phyloP scores from a whole-genome alignment of 1,284 basidiomycete species.

The Jaminaea rosea region DNA sequence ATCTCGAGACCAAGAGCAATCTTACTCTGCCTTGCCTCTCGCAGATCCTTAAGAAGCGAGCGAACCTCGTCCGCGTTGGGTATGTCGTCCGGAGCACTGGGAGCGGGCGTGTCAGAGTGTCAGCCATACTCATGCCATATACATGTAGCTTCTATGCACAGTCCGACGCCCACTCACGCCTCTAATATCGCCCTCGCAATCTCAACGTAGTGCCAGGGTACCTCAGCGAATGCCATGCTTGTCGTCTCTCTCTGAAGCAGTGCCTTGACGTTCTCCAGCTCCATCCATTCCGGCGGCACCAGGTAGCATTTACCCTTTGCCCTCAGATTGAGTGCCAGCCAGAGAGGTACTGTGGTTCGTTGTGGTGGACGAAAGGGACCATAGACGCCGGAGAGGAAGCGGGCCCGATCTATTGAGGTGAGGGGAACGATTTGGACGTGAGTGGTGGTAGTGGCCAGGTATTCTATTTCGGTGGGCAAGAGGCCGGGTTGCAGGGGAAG shows the following conservation, averaged over 20 bases:
- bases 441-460: conserved; percentile 23
- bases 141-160: background rate
- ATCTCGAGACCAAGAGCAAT: conserved; percentile 66
- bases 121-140: background rate
- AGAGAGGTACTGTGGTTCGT: conserved; percentile 73
- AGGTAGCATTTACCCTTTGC: conserved; percentile 87
- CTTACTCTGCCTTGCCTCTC: conserved; percentile 88
- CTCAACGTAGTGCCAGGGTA: conserved; percentile 70
- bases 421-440: conserved; percentile 34
- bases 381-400: conserved; percentile 52
- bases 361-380: conserved; percentile 84
- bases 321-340: conserved; percentile 90
- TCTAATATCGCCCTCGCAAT: conserved; percentile 80
- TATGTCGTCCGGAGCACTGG: conserved; percentile 80
- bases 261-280: conserved; percentile 72
- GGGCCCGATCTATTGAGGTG: conserved; percentile 34
- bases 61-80: conserved; percentile 70
- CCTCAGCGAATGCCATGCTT: conserved; percentile 31
- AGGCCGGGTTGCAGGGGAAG: conserved; percentile 6
- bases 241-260: conserved; percentile 41
- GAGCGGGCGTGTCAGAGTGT: background rate
- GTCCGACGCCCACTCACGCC: conserved; percentile 69
- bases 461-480: conserved; percentile 15
- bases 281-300: conserved; percentile 78
- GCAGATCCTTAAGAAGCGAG: conserved; percentile 78